phyloP scores from a whole-genome alignment of 2,329 filamentous ascomycete species.

The Microcera coccophila region DNA sequence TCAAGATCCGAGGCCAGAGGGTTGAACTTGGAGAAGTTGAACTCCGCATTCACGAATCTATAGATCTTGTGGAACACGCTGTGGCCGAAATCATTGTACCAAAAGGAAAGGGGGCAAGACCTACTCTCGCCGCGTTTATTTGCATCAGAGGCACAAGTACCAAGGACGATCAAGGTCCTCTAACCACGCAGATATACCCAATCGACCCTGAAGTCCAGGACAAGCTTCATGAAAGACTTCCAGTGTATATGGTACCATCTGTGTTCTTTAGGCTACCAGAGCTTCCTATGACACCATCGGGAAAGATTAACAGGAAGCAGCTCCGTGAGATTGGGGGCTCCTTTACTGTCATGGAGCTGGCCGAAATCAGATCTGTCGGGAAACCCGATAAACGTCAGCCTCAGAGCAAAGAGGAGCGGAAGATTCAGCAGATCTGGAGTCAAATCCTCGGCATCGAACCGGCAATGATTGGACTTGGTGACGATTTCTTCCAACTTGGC shows the following conservation, averaged over 20 bases:
- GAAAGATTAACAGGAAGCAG: constrained; percentile 15
- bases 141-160: not conserved
- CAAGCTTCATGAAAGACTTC: constrained; percentile 6
- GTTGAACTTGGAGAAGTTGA: constrained; percentile 26
- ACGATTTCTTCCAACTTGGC: constrained; percentile 24
- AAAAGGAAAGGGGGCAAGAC: not conserved
- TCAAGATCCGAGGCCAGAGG: constrained; percentile 26
- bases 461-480: constrained; percentile 10
- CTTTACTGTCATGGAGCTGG: constrained; percentile 34
- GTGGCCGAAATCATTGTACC: constrained; percentile 4
- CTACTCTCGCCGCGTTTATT: not conserved
- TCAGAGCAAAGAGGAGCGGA: constrained; percentile 8
- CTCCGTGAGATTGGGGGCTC: constrained; percentile 7
- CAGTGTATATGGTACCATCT: constrained; percentile 15
- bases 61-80: constrained; percentile 3
- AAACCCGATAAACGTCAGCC: constrained; percentile 5
- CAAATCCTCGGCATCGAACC: constrained; percentile 32
- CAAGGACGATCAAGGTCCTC: not conserved
- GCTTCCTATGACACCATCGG: constrained; percentile 13
- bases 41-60: constrained; percentile 5
- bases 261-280: constrained; percentile 9
- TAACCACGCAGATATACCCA: not conserved
- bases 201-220: constrained; percentile 1
- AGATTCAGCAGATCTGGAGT: constrained; percentile 36
- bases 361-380: constrained; percentile 22